These are phyloP conservation scores for Lactarius vividus DNA, from an alignment of 768 basidiomycete genomes.

Conservation along the genomic window DNA sequence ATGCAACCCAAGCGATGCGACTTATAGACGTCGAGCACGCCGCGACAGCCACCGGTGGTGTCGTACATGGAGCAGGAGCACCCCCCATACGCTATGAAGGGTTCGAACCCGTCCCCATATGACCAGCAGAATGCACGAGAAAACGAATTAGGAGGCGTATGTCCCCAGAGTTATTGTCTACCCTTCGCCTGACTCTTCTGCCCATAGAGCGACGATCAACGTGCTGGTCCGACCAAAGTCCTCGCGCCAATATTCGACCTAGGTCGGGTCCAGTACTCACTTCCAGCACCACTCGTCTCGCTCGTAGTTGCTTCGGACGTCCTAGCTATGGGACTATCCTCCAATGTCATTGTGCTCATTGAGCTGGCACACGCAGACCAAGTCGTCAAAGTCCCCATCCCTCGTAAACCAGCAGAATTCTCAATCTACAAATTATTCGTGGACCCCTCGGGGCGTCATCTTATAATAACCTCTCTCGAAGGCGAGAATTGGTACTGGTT, in stretches of 20 bases:
- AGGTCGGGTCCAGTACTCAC: constrained; percentile 84
- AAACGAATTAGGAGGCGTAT: constrained; percentile 35
- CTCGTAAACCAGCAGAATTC: constrained; percentile 72
- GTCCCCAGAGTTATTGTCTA: constrained; percentile 10
- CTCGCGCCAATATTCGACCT: constrained; percentile 73
- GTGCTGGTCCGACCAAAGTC: constrained; percentile 35
- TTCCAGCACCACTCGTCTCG: constrained; percentile 79
- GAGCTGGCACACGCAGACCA: constrained; percentile 87
- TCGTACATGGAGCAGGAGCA: constrained; percentile 38
- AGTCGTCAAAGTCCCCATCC: constrained; percentile 75
- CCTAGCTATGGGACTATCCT: constrained; percentile 77
- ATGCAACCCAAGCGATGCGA: constrained; percentile 9
- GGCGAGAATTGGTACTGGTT: constrained; percentile 95
- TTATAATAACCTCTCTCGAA: constrained; percentile 78
- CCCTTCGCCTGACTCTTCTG: constrained; percentile 20
- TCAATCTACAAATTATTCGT: constrained; percentile 80
- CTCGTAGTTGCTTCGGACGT: constrained; percentile 85
- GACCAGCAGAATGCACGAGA: constrained; percentile 49
- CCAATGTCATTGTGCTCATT: constrained; percentile 80
- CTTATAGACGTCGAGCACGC: constrained; percentile 83
- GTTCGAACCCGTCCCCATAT: constrained; percentile 74
- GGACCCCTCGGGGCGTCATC: constrained; percentile 91
- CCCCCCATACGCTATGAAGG: constrained; percentile 80
- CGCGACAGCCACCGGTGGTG: constrained; percentile 45
- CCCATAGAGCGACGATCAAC: constrained; percentile 34